A percentile compares a stretch with the other conserved stretches of the same genome.
These are phyloP conservation scores for Saccharomyces hybrid DNA, from an alignment of 1,139 yeast species.

Conservation along the genomic window DNA sequence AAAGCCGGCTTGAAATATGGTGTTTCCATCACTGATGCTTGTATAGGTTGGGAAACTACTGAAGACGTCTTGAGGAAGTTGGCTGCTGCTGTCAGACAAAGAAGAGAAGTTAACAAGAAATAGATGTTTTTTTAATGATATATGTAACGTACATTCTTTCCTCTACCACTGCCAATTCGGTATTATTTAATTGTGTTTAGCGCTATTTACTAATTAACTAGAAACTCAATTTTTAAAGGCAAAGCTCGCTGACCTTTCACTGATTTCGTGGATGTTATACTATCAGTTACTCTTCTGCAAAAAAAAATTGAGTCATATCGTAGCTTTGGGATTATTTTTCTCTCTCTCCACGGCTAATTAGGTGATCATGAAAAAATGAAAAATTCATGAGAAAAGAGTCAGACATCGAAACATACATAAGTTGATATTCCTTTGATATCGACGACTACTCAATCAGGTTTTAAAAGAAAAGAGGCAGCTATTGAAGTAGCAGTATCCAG, in stretches of 20 bases:
- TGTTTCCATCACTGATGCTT: constrained; percentile 93
- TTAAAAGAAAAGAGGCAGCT: background rate
- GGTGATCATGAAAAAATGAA: background rate
- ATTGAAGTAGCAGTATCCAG: background rate
- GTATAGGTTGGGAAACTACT: constrained; percentile 90
- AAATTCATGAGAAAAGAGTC: background rate
- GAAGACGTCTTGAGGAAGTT: constrained; percentile 69
- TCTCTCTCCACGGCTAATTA: background rate
- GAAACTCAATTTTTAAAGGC: background rate
- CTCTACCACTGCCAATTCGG: background rate
- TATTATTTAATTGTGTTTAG: constrained; percentile 1
- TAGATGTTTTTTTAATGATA: constrained; percentile 3
- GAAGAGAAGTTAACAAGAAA: constrained; percentile 46
- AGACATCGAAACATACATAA: background rate
- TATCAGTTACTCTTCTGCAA: background rate
- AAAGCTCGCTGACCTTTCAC: background rate
- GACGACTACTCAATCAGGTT: background rate
- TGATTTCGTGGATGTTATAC: background rate
- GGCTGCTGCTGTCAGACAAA: constrained; percentile 71
- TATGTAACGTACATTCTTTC: background rate
- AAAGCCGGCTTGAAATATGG: constrained; percentile 80
- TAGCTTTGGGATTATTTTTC: background rate
- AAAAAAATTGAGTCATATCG: background rate
- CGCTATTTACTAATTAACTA: background rate
- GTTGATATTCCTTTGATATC: background rate